Evolutionary conservation across 768 basidiomycete species (phyloP).

Genomic region (Collybia sordida): DNA sequence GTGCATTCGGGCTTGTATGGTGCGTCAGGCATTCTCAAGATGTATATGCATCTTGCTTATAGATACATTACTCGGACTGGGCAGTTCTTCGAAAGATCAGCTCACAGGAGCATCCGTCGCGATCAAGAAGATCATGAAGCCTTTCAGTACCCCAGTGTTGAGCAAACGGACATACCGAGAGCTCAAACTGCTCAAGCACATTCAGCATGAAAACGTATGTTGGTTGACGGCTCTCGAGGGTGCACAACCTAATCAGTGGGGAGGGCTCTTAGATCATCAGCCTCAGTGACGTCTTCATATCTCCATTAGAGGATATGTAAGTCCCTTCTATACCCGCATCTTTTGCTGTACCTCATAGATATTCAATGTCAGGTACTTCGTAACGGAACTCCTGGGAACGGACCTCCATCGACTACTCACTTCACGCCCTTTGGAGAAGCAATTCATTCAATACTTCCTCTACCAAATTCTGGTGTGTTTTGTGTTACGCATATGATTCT

Average conservation of each 20-base stretch:
- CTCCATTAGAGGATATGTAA: conserved; percentile 96
- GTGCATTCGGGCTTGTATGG: conserved; percentile 99
- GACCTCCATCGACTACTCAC: conserved; percentile 97
- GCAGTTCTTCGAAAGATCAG: conserved; percentile 92
- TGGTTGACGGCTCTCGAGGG: not conserved
- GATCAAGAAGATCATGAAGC: conserved; percentile 99
- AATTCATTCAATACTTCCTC: conserved; percentile 99
- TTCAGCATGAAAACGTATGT: conserved; percentile 95
- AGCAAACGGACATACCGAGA: conserved; percentile 97
- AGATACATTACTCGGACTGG: conserved; percentile 5
- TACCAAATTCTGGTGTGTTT: conserved; percentile 91
- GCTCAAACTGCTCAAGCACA: conserved; percentile 96
- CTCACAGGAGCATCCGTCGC: conserved; percentile 92
- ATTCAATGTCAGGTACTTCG: conserved; percentile 77
- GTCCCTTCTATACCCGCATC: conserved; percentile 23
- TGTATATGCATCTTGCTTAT: conserved; percentile 3
- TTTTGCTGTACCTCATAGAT: conserved; percentile 5
- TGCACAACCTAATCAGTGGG: not conserved
- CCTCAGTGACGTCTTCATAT: conserved; percentile 98
- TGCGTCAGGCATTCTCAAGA: conserved; percentile 32
- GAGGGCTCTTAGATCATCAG: conserved; percentile 82
- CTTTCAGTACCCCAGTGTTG: conserved; percentile 97
- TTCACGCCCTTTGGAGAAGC: conserved; percentile 96
- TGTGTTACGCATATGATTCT: conserved; percentile 2
- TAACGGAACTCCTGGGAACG: conserved; percentile 96